Conservation (phyloP, 2,329 filamentous ascomycete genomes). For the Clonostachys rosea region DNA sequence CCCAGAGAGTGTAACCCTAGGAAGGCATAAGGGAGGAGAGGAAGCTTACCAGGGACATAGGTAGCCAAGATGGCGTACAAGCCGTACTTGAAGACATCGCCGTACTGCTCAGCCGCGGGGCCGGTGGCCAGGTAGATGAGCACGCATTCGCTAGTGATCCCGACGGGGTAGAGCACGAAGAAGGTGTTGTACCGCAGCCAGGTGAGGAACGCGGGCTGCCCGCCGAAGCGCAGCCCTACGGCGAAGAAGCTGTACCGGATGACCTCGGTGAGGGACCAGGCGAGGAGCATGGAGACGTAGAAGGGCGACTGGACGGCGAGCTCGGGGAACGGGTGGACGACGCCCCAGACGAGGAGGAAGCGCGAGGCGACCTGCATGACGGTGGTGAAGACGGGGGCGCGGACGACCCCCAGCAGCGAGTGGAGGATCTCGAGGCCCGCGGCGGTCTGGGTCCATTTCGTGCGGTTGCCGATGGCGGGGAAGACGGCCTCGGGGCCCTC, state of each 20-base stretch:
- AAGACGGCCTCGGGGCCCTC: conserved; percentile 57
- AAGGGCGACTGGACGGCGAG: conserved; percentile 50
- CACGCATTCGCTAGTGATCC: conserved; percentile 82
- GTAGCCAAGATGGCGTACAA: conserved; percentile 63
- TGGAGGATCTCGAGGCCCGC: conserved; percentile 83
- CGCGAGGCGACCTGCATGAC: conserved; percentile 85
- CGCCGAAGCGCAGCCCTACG: conserved; percentile 54
- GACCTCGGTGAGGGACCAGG: conserved; percentile 89
- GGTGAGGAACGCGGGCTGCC: conserved; percentile 60
- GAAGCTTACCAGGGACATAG: conserved; percentile 72
- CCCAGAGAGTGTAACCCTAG: too few species aligned
- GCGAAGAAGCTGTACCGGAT: conserved; percentile 92
- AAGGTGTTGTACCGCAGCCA: conserved; percentile 94
- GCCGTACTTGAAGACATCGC: conserved; percentile 48
- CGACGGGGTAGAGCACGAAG: conserved; percentile 86
- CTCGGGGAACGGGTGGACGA: conserved; percentile 70
- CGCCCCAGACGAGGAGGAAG: conserved; percentile 82
- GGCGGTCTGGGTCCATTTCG: conserved; percentile 77
- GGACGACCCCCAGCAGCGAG: conserved; percentile 73
- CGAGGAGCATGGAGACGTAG: conserved; percentile 75
- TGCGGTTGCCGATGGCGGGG: conserved; percentile 58
- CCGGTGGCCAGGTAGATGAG: conserved; percentile 69
- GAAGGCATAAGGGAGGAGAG: neutral
- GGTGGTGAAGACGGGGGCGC: conserved; percentile 81
- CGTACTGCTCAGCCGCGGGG: conserved; percentile 41